Conservation (phyloP, 768 basidiomycete genomes). For the Steccherinum ochraceum region DNA sequence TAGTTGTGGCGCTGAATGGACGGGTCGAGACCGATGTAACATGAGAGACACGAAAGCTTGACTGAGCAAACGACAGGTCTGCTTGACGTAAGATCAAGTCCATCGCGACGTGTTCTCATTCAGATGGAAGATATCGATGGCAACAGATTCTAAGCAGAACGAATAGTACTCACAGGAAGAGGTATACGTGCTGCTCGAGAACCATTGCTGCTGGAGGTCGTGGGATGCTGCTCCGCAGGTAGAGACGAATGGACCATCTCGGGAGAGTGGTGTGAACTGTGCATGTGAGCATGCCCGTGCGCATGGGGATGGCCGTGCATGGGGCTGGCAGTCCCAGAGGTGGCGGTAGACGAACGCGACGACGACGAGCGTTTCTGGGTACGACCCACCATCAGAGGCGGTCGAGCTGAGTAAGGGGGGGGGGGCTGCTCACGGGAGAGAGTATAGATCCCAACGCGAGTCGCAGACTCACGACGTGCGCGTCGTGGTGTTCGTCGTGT, state of each 20-base stretch:
- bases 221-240: neutral
- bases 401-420: neutral
- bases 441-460: conserved; percentile 57
- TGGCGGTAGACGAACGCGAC: conserved; percentile 14
- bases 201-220: neutral
- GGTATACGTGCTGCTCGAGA: neutral
- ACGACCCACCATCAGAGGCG: conserved; percentile 7
- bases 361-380: conserved; percentile 19
- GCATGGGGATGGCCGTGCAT: conserved; percentile 8
- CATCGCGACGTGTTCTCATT: neutral
- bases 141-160: neutral
- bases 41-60: neutral
- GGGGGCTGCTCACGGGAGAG: conserved; percentile 40
- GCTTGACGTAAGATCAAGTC: neutral
- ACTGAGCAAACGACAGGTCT: too few species aligned
- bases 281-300: conserved; percentile 5
- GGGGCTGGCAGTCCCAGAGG: conserved; percentile 21
- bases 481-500: conserved; percentile 24
- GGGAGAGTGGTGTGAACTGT: neutral
- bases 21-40: too few species aligned
- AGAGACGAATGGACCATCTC: neutral
- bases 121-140: neutral
- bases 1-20: neutral
- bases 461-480: conserved; percentile 30
- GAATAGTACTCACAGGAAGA: neutral